Evolutionary conservation across 352 stramenopile species (phyloP).

Genomic region (Globisporangium splendens): DNA sequence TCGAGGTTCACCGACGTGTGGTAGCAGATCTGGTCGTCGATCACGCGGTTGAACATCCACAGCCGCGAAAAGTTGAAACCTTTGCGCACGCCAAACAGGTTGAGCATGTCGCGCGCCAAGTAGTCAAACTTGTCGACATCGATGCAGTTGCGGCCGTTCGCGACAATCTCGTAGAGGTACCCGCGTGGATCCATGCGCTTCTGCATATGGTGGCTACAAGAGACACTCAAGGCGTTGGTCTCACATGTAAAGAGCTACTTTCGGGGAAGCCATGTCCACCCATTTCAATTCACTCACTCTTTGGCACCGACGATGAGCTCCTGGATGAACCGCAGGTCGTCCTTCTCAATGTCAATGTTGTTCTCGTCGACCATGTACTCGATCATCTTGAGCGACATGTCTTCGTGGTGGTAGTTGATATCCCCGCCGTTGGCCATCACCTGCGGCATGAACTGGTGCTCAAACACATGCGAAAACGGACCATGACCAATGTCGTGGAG

Average conservation of each 20-base stretch:
- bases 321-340: constrained; percentile 75
- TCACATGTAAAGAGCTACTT: not conserved
- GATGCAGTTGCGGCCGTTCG: constrained; percentile 88
- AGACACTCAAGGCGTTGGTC: constrained; percentile 4
- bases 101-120: constrained; percentile 82
- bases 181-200: constrained; percentile 49
- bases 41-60: constrained; percentile 83
- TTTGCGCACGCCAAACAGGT: constrained; percentile 79
- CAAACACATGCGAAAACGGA: constrained; percentile 95
- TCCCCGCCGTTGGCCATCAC: constrained; percentile 26
- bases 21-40: constrained; percentile 87
- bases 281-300: constrained; percentile 26
- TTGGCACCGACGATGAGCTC: constrained; percentile 80
- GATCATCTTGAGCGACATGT: constrained; percentile 80
- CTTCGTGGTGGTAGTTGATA: constrained; percentile 69
- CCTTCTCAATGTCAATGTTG: constrained; percentile 64
- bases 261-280: no score
- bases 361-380: constrained; percentile 81
- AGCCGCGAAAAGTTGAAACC: constrained; percentile 76
- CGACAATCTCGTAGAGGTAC: constrained; percentile 90
- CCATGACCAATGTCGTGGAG: constrained; percentile 92
- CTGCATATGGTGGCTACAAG: constrained; percentile 40
- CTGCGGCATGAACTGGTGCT: constrained; percentile 86
- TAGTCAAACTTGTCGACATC: constrained; percentile 94
- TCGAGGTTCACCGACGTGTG: constrained; percentile 83